phyloP scores from a whole-genome alignment of 1,284 basidiomycete species.

The Coniophora puteana region DNA sequence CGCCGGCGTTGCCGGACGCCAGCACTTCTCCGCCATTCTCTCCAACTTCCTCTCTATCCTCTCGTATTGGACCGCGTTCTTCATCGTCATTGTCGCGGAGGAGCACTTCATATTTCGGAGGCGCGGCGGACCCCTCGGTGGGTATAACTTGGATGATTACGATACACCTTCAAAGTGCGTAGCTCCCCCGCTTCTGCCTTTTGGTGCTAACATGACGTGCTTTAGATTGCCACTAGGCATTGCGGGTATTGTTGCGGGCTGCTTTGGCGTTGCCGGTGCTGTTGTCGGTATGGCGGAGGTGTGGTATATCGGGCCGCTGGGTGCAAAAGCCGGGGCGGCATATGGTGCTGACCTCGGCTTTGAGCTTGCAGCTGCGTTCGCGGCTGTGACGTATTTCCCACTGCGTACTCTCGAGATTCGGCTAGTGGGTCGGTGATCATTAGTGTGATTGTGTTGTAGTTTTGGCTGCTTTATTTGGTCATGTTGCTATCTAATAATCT shows the following conservation, averaged over 20 bases:
- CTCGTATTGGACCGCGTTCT: conserved; percentile 65
- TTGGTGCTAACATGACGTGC: conserved; percentile 1
- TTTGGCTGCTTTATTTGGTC: no score
- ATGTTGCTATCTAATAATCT: no score
- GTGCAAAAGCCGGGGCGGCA: conserved; percentile 34
- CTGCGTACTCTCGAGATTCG: conserved; percentile 44
- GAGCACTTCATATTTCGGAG: conserved; percentile 57
- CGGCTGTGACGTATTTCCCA: conserved; percentile 37
- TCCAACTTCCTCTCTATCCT: conserved; percentile 51
- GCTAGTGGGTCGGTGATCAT: conserved; percentile 33
- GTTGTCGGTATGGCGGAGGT: conserved; percentile 46
- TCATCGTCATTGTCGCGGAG: conserved; percentile 53
- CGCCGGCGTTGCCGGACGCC: conserved; percentile 58
- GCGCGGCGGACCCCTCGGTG: conserved; percentile 37
- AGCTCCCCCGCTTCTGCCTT: neutral
- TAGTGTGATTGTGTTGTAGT: no score
- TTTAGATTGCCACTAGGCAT: conserved; percentile 49
- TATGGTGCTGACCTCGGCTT: conserved; percentile 57
- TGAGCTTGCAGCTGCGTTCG: conserved; percentile 46
- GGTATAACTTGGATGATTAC: conserved; percentile 56
- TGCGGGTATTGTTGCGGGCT: conserved; percentile 48
- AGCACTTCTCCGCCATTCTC: conserved; percentile 57
- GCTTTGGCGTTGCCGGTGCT: conserved; percentile 43
- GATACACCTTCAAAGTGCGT: conserved; percentile 41
- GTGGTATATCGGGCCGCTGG: conserved; percentile 54